Evolutionary conservation across 768 basidiomycete species (phyloP).

Genomic region (Lanmaoa rubissima): DNA sequence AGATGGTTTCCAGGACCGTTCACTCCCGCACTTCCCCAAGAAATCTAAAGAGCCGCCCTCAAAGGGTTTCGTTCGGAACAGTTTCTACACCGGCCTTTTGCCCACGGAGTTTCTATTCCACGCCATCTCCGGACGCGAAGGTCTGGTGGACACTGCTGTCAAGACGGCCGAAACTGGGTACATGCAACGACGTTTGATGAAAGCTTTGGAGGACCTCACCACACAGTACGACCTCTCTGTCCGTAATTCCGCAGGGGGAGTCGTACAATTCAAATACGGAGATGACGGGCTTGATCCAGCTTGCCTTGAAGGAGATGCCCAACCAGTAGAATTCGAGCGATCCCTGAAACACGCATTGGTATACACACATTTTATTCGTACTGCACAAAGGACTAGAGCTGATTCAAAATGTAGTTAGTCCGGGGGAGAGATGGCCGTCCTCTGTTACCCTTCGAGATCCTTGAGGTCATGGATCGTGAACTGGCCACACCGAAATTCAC

Average conservation of each 20-base stretch:
- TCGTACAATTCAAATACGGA: slow-evolving; percentile 96
- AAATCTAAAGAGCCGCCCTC: slow-evolving; percentile 95
- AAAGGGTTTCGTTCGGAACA: slow-evolving; percentile 97
- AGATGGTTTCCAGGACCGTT: slow-evolving; percentile 98
- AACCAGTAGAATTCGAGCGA: slow-evolving; percentile 86
- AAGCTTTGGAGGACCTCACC: slow-evolving; percentile 94
- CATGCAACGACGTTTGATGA: slow-evolving; percentile 99
- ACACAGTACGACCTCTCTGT: slow-evolving; percentile 96
- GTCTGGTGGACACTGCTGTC: slow-evolving; percentile 98
- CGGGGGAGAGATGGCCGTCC: slow-evolving; percentile 57
- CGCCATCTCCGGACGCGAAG: slow-evolving; percentile 97
- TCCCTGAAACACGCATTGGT: slow-evolving; percentile 86
- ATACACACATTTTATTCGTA: slow-evolving; percentile 18
- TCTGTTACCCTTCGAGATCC: slow-evolving; percentile 84
- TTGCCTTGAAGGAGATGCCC: slow-evolving; percentile 92
- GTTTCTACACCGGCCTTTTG: slow-evolving; percentile 88
- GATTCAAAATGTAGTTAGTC: slow-evolving; percentile 48
- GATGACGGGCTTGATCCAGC: slow-evolving; percentile 98
- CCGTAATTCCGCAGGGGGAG: slow-evolving; percentile 88
- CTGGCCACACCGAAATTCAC: slow-evolving; percentile 56
- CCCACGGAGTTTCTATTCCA: slow-evolving; percentile 99
- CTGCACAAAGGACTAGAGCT: slow-evolving; percentile 1
- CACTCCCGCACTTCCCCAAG: slow-evolving; percentile 98
- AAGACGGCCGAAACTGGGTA: slow-evolving; percentile 99
- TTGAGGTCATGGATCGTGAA: slow-evolving; percentile 66